Base-by-base conservation (phyloP, 106 monocot genomes). In the Vanilla planifolia region DNA sequence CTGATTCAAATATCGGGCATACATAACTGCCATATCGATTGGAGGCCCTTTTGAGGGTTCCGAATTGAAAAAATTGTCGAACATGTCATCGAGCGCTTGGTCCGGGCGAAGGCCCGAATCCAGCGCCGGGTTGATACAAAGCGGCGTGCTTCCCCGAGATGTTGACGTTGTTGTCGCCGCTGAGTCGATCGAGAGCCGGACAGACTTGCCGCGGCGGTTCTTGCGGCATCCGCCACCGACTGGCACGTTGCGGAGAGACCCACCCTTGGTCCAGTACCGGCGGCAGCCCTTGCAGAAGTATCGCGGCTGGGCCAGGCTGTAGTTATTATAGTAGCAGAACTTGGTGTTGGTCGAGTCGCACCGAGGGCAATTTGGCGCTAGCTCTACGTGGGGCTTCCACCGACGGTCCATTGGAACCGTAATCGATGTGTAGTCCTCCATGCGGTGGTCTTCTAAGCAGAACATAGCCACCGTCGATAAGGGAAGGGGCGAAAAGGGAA, bases 281-380 rank as follows among this genome's bases (percentile, higher is more conserved):
- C 53, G 35, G 61, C 71, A 71, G 53, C 42, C 71, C 33, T 71
- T 71, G 71, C 71, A 71, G 71, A 71, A 71, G 63, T 71, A 71
- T 8, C 57, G 72, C 47, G 76, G 76, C 53, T 71, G 76, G 35
- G 76, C 71, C 21, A 76, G 76, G 64, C 70, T 76, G 65, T 76
- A 76, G 65, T 76, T 76, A 60, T 76, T 76, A 70, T 76, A 76
- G 70, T 76, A 76, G 70, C 76, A 76, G 76, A 76, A 76, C 51
- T 76, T 76, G 70, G 76, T 76, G 76, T 76, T 76, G 48, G 76
- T 43, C 43, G 76, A 76, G 48, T 76, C 70, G 59, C 76, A 57
- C 0, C 67, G 55, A n/a, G 67, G 67, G 67, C 67, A 67, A 68
- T 75, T 89, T 1, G 84, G 84, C n/a, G 84, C 79, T 0, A 57